Base-by-base conservation (phyloP, 331 rosid genomes). In the Spiraea crenata region DNA sequence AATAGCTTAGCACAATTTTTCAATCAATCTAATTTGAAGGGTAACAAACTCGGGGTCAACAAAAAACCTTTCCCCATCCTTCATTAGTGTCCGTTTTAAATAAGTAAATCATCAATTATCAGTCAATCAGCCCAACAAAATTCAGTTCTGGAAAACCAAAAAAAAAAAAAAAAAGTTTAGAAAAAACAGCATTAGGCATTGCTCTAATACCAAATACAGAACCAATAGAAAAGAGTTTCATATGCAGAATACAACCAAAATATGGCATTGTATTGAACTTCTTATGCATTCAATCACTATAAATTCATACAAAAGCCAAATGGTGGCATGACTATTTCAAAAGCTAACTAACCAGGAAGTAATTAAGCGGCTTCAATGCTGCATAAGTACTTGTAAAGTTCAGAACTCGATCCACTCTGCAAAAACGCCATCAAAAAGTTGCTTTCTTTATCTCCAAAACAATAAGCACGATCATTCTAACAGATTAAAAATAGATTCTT, bases 331-430 rank as follows among this genome's bases (percentile, higher is more conserved):
- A 35, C 17, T 14, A 56, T 0, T 6, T 41, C 12, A 25, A 40
- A 1, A 39, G 7, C 37, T 14, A 20, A 56, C 44, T 4, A 67
- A 87, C 96, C 88, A 80, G 82, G 45, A 75, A 82, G 71, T 16
- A 42, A 75, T 57, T 77, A 8, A 74, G 63, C 63, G 81, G 72
- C 68, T 69, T 79, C 51, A 77, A 47, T 35, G 77, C 73, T 14
- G 55, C 75, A 79, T 46, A 52, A 8, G 81, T 5, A 58, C 76
- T 72, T 37, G 85, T 71, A 65, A 81, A 72, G 63, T 83, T 88
- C 72, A 88, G 79, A 70, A 87, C 14, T 51, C 75, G 84, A 17
- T 84, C 84, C 47, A 84, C 76, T 82, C 96, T 88, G 83, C 82
- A 77, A 70, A 63, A 31, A 61, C 7, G 37, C 15, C 5, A 58